phyloP scores from a whole-genome alignment of 129 eudicot genomes.

The Tagetes erecta region DNA sequence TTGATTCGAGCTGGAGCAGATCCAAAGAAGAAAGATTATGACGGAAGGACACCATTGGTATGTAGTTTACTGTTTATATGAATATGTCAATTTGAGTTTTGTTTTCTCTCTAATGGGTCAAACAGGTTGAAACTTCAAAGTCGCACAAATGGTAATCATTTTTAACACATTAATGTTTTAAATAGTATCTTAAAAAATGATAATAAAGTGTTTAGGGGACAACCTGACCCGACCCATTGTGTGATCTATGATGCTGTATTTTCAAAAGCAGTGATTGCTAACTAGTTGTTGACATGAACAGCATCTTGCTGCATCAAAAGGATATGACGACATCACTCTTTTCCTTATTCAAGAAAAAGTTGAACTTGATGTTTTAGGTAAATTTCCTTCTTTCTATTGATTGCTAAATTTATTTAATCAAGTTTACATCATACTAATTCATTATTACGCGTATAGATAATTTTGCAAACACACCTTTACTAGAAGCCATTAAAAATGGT shows the following conservation, averaged over 20 bases:
- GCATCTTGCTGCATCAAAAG: slow-evolving; percentile 97
- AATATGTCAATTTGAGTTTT: not conserved
- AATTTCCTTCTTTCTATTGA: not conserved
- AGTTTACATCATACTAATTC: not conserved
- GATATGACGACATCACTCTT: slow-evolving; percentile 61
- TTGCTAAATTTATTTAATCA: not conserved
- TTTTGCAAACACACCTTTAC: slow-evolving; percentile 76
- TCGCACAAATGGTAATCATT: not conserved
- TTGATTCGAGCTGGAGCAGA: slow-evolving; percentile 94
- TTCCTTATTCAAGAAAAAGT: slow-evolving; percentile 85
- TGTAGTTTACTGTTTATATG: slow-evolving; percentile 2
- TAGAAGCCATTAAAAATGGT: slow-evolving; percentile 85
- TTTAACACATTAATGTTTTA: not conserved
- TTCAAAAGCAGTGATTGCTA: slow-evolving; percentile 4
- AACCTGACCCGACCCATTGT: not conserved
- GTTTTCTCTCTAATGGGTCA: not conserved
- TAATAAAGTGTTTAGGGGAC: not conserved
- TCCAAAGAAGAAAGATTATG: slow-evolving; percentile 87
- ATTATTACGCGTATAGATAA: slow-evolving; percentile 50
- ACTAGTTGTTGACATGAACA: slow-evolving; percentile 33
- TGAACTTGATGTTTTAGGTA: slow-evolving; percentile 63
- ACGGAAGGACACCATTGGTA: slow-evolving; percentile 97
- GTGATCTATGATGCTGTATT: not conserved
- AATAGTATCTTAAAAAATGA: not conserved
- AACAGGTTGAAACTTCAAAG: not conserved